Percentiles rank a stretch among this genome's conserved stretches.
Conservation (phyloP, 441 rosid species). For the Iberis amara region DNA sequence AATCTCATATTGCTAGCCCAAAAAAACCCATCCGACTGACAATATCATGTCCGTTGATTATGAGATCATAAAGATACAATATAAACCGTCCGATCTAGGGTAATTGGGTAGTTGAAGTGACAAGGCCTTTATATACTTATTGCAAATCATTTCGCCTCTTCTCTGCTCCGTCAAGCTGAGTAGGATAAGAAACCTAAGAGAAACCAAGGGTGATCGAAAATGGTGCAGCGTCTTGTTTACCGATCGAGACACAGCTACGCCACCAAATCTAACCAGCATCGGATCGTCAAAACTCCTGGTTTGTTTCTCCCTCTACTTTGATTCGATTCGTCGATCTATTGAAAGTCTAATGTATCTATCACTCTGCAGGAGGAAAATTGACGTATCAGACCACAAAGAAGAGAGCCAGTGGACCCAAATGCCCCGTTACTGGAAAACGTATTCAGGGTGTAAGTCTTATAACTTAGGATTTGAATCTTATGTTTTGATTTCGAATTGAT, state of each 20-base stretch:
- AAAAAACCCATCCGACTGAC: no score
- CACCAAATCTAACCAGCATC: conserved; percentile 83
- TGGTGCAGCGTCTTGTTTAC: conserved; percentile 87
- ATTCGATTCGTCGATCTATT: no score
- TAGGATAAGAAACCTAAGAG: conserved; percentile 25
- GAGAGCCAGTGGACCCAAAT: conserved; percentile 74
- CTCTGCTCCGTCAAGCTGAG: conserved; percentile 33
- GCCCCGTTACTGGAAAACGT: conserved; percentile 78
- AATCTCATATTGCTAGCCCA: no score
- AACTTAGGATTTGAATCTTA: no score
- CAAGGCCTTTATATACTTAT: no score
- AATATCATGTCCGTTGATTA: no score
- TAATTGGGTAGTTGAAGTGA: no score
- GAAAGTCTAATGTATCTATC: no score
- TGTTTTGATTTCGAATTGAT: no score
- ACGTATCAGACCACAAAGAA: conserved; percentile 72
- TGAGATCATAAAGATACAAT: no score
- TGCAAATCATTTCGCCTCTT: background rate
- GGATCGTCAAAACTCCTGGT: conserved; percentile 91
- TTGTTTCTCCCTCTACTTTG: background rate
- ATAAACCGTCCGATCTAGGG: no score
- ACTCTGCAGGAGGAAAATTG: conserved; percentile 58
- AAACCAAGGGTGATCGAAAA: conserved; percentile 40
- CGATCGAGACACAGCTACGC: conserved; percentile 82
- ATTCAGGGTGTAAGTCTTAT: conserved; percentile 69